phyloP scores from a whole-genome alignment of 208 protist species.

The Acanthamoeba healyi region DNA sequence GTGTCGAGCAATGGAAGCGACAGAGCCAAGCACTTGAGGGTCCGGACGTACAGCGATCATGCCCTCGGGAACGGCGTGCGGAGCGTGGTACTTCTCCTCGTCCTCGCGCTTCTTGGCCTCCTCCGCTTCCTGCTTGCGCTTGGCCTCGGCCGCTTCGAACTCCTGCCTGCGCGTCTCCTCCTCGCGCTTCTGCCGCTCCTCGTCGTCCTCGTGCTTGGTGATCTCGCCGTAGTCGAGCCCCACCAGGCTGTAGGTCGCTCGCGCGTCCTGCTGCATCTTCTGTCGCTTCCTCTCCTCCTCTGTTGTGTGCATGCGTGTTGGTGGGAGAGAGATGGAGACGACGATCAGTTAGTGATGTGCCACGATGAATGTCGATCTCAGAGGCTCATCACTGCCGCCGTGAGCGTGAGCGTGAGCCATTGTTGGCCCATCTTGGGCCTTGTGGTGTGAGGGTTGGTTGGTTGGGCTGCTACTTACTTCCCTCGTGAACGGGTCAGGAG shows the following conservation, averaged over 20 bases:
- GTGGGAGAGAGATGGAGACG: not conserved
- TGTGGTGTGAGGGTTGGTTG: too few relatives aligned
- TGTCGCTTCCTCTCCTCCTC: slow-evolving; percentile 66
- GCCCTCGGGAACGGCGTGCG: slow-evolving; percentile 25
- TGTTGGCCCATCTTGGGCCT: too few relatives aligned
- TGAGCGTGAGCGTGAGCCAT: too few relatives aligned
- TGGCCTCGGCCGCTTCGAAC: slow-evolving; percentile 3
- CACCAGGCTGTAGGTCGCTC: not conserved
- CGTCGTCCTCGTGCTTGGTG: not conserved
- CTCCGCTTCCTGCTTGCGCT: not conserved
- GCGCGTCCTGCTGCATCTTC: slow-evolving; percentile 59
- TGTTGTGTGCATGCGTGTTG: not conserved
- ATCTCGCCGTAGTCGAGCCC: slow-evolving; percentile 33
- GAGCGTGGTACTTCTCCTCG: not conserved
- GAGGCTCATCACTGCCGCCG: too few relatives aligned
- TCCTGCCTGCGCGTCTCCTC: not conserved
- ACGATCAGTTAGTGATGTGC: not conserved
- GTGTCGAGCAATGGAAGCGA: not conserved
- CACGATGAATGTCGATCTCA: too few relatives aligned
- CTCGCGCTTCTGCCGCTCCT: not conserved
- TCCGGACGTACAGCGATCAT: not conserved
- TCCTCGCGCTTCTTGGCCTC: slow-evolving; percentile 32
- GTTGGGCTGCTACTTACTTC: not conserved
- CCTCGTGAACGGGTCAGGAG: not conserved
- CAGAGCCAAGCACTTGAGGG: too few relatives aligned